Evolutionary conservation across 2,329 filamentous ascomycete genomes (phyloP).

Genomic region (Penicillium sp.): DNA sequence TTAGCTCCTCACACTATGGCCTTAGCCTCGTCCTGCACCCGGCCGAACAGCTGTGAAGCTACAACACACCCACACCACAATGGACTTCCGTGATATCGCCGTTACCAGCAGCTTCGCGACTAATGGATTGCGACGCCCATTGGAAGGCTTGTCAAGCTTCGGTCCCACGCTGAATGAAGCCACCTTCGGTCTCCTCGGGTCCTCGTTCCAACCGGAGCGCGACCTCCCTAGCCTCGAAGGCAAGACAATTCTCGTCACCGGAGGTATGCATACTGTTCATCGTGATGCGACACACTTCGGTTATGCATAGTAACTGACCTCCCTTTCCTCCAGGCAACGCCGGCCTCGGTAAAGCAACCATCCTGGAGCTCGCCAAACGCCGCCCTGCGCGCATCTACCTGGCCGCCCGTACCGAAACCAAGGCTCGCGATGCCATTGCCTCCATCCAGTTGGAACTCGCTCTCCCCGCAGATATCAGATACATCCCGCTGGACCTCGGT

Average conservation of each 20-base stretch:
- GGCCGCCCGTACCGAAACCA: conserved; percentile 52
- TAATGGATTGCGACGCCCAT: conserved; percentile 33
- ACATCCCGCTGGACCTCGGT: conserved; percentile 55
- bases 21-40: too few relatives aligned
- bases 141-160: conserved; percentile 35
- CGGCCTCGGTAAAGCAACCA: conserved; percentile 53
- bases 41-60: not conserved
- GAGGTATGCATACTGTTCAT: conserved; percentile 40
- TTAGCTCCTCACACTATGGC: too few relatives aligned
- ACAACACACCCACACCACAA: not conserved
- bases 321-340: conserved; percentile 43
- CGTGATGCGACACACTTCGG: not conserved
- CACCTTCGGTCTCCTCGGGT: conserved; percentile 38
- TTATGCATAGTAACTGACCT: conserved; percentile 1
- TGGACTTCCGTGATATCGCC: conserved; percentile 22
- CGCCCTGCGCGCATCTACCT: conserved; percentile 59
- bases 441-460: conserved; percentile 40
- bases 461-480: conserved; percentile 45
- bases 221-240: conserved; percentile 53
- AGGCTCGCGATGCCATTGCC: conserved; percentile 51
- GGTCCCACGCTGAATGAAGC: conserved; percentile 42
- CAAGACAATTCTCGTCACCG: conserved; percentile 58
- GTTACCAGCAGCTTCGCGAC: conserved; percentile 20
- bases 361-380: conserved; percentile 56
- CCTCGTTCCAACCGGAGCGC: conserved; percentile 46